Percentiles rank a stretch among this genome's conserved stretches.
These are phyloP conservation scores for Neocucurbitaria cava DNA, from an alignment of 2,329 filamentous ascomycete genomes.

Conservation along the genomic window DNA sequence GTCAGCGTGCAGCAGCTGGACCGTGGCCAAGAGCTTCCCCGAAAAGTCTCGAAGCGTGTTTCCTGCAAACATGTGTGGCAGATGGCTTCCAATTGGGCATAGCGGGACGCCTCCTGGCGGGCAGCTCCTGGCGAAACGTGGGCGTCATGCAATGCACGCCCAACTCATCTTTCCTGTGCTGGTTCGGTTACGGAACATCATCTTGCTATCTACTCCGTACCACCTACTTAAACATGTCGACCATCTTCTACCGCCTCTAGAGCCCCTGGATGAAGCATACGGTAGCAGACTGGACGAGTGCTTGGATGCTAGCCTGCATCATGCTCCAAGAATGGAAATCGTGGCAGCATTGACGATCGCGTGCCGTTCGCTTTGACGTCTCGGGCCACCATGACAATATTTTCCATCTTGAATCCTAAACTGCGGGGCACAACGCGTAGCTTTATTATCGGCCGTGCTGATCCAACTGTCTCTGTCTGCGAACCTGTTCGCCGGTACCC, in stretches of 20 bases:
- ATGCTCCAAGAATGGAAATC: constrained; percentile 3
- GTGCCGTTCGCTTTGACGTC: constrained; percentile 12
- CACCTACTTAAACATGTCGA: constrained; percentile 16
- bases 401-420: constrained; percentile 32
- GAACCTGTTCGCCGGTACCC: constrained; percentile 32
- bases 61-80: constrained; percentile 23
- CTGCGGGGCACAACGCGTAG: constrained; percentile 38
- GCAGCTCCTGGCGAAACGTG: constrained; percentile 17
- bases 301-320: constrained; percentile 2
- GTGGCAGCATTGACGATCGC: constrained; percentile 19
- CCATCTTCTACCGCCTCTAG: constrained; percentile 2
- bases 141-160: constrained; percentile 13
- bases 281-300: constrained; percentile 5
- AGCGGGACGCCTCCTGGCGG: constrained; percentile 5
- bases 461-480: constrained; percentile 20
- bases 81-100: constrained; percentile 6
- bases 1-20: constrained; percentile 17
- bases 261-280: constrained; percentile 2
- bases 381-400: constrained; percentile 8
- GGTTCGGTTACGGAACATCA: constrained; percentile 8
- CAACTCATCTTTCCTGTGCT: constrained; percentile 3
- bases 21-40: constrained; percentile 24
- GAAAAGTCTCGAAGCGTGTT: constrained; percentile 33
- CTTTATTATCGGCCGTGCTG: constrained; percentile 17
- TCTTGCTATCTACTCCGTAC: constrained; percentile 23